Evolutionary conservation across 2,329 filamentous ascomycete species (phyloP).

Genomic region (Lachnellula occidentalis): DNA sequence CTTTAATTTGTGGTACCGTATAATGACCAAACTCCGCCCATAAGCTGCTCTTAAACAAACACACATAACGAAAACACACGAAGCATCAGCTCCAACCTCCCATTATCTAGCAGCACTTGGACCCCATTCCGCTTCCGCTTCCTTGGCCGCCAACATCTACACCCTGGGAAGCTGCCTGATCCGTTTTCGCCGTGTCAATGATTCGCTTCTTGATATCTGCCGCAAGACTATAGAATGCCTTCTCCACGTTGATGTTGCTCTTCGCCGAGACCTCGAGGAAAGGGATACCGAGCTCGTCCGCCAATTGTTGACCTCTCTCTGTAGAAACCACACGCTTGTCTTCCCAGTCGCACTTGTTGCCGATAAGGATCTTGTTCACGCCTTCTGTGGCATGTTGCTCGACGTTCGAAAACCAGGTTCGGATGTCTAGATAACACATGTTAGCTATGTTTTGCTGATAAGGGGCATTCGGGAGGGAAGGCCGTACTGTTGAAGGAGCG

Average conservation of each 20-base stretch:
- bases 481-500: conserved; percentile 91
- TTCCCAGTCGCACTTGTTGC: conserved; percentile 99
- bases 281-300: conserved; percentile 92
- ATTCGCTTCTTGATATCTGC: conserved; percentile 97
- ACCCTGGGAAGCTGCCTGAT: conserved; percentile 52
- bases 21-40: conserved; percentile 32
- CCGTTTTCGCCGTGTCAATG: conserved; percentile 82
- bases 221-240: conserved; percentile 93
- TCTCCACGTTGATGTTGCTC: conserved; percentile 99
- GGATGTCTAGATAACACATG: conserved; percentile 64
- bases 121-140: conserved; percentile 46
- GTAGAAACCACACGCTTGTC: conserved; percentile 94
- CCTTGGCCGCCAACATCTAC: conserved; percentile 64
- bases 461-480: background rate
- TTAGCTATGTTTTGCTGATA: conserved; percentile 3
- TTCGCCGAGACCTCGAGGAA: conserved; percentile 99
- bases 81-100: conserved; percentile 7
- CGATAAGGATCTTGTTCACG: conserved; percentile 99
- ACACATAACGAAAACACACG: conserved; percentile 22
- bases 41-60: conserved; percentile 27
- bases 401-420: conserved; percentile 99
- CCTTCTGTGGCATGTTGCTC: conserved; percentile 98
- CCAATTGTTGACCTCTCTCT: conserved; percentile 86
- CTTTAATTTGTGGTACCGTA: conserved; percentile 29
- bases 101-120: conserved; percentile 69